A percentile compares a stretch with the other conserved stretches of the same genome.
phyloP scores from a whole-genome alignment of 441 rosid genomes.

The Eugenia klotzschiana region DNA sequence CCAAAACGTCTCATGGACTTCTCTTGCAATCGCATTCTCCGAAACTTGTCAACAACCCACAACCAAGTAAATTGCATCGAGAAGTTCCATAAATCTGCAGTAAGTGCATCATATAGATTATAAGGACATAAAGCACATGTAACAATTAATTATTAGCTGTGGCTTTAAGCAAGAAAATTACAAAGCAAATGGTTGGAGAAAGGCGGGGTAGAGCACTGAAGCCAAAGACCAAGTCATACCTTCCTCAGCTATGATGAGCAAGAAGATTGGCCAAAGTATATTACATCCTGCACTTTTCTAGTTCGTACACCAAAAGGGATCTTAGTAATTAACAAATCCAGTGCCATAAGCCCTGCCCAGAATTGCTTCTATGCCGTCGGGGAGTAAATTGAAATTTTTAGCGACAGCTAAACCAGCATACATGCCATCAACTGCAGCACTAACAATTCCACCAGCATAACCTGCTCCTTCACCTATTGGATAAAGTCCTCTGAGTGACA shows the following conservation, averaged over 20 bases:
- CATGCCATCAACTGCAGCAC: slow-evolving; percentile 96
- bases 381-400: slow-evolving; percentile 39
- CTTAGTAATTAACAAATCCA: slow-evolving; percentile 41
- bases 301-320: neutral
- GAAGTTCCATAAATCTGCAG: neutral
- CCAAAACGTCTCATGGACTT: neutral
- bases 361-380: slow-evolving; percentile 38
- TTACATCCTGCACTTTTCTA: neutral
- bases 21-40: neutral
- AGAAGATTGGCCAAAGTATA: neutral
- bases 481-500: slow-evolving; percentile 62
- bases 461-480: slow-evolving; percentile 98
- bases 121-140: neutral
- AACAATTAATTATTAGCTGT: neutral
- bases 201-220: neutral
- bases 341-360: slow-evolving; percentile 53
- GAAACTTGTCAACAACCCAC: neutral
- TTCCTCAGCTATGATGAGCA: neutral
- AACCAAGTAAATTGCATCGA: neutral
- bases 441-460: slow-evolving; percentile 90
- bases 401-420: slow-evolving; percentile 74
- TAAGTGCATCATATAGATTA: neutral
- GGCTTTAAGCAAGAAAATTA: neutral
- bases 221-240: neutral
- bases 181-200: neutral